phyloP scores from a whole-genome alignment of 257 asterid species.

The Jacaranda copaia region DNA sequence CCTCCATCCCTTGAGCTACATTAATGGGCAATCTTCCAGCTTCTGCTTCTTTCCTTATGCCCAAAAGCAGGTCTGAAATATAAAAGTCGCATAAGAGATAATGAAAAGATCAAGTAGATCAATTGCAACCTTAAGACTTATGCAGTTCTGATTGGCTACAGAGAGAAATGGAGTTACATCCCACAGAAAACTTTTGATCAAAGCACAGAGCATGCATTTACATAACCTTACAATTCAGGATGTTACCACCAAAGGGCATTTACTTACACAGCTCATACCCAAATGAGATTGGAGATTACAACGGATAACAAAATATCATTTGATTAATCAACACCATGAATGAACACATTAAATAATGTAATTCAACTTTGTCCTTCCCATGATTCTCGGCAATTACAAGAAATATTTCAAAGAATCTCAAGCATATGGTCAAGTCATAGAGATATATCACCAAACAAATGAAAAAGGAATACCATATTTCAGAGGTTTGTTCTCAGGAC shows the following conservation, averaged over 20 bases:
- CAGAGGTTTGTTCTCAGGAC: neutral
- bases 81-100: conserved; percentile 20
- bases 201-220: conserved; percentile 2
- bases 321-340: neutral
- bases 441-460: neutral
- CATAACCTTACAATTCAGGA: conserved; percentile 10
- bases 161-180: conserved; percentile 8
- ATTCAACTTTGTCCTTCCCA: neutral
- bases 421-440: neutral
- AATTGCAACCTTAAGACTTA: neutral
- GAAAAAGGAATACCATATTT: neutral
- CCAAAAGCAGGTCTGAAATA: conserved; percentile 65
- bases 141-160: conserved; percentile 4
- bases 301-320: neutral
- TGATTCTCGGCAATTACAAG: conserved; percentile 16
- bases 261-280: conserved; percentile 15
- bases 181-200: conserved; percentile 7
- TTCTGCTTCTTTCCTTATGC: conserved; percentile 65
- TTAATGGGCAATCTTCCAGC: conserved; percentile 67
- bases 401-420: neutral
- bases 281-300: conserved; percentile 10
- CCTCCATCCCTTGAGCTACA: conserved; percentile 76
- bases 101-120: conserved; percentile 11
- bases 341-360: neutral
- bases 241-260: neutral